Conservation (phyloP, 352 stramenopile genomes). For the Globisporangium spiculum region DNA sequence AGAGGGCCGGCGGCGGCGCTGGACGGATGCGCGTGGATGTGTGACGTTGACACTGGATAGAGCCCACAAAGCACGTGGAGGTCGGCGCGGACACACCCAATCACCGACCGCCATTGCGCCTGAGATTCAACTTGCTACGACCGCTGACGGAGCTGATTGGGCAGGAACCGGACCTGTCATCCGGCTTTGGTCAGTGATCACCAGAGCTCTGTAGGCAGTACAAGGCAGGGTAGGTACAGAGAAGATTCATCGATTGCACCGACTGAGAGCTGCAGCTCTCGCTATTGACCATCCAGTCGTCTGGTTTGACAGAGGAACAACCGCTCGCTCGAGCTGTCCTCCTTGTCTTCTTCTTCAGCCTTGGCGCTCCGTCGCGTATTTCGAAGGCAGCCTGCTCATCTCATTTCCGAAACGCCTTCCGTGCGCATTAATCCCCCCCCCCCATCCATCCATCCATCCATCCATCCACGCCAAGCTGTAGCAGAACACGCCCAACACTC, state of each 20-base stretch:
- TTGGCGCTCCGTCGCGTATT: constrained; percentile 8
- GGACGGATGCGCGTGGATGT: neutral
- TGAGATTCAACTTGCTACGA: constrained; percentile 13
- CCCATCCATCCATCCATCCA: too few relatives aligned
- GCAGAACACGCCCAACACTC: constrained; percentile 2
- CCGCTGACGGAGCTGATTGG: constrained; percentile 5
- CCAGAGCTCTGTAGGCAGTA: neutral
- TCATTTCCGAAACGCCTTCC: constrained; percentile 11
- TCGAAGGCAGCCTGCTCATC: constrained; percentile 3
- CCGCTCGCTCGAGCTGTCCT: neutral
- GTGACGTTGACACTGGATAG: neutral
- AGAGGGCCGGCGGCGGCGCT: too few relatives aligned
- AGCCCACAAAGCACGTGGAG: neutral
- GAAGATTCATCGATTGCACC: neutral
- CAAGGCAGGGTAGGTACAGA: neutral
- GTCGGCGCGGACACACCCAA: constrained; percentile 7
- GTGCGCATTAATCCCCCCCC: neutral
- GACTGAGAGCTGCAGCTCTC: neutral
- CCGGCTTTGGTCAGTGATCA: constrained; percentile 7
- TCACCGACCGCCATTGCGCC: neutral
- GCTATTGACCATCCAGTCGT: constrained; percentile 6
- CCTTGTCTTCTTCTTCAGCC: neutral
- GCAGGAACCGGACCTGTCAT: neutral
- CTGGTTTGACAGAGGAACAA: constrained; percentile 9
- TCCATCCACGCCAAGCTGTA: constrained; percentile 5